These are phyloP conservation scores for Parastagonospora avenae DNA, from an alignment of 2,329 filamentous ascomycete genomes.

Conservation along the genomic window DNA sequence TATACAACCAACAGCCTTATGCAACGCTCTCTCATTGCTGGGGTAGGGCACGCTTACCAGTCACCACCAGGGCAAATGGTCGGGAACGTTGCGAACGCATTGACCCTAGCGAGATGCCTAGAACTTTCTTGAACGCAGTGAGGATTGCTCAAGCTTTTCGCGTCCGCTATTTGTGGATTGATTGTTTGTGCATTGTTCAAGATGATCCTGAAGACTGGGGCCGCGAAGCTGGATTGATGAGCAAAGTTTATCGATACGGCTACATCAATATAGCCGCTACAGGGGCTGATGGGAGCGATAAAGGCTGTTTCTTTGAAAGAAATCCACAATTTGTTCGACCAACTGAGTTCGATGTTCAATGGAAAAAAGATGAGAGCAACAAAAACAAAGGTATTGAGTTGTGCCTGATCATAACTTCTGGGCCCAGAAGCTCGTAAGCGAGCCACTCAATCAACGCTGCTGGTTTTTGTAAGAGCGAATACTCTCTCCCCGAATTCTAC, in stretches of 20 bases:
- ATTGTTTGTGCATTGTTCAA: conserved; percentile 10
- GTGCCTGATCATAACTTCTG: not conserved
- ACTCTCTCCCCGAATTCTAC: conserved; percentile 21
- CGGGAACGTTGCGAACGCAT: not conserved
- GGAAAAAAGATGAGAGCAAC: not conserved
- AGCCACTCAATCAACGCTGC: conserved; percentile 5
- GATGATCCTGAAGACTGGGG: conserved; percentile 2
- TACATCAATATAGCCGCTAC: not conserved
- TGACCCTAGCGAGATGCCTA: not conserved
- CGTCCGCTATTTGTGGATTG: conserved; percentile 8
- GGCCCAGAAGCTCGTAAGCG: not conserved
- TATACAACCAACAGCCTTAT: not conserved
- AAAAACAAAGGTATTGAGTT: not conserved
- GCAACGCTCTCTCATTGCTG: conserved; percentile 1
- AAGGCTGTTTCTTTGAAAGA: conserved; percentile 6
- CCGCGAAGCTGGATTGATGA: not conserved
- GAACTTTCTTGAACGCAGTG: conserved; percentile 6
- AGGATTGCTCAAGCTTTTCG: not conserved
- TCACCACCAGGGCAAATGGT: not conserved
- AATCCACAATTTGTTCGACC: not conserved
- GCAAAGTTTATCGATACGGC: not conserved
- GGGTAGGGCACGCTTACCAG: not conserved
- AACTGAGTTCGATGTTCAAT: not conserved
- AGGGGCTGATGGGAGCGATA: not conserved
- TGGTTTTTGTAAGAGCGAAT: conserved; percentile 20